Base-by-base conservation (phyloP, 2,329 filamentous ascomycete species). In the Cadophora sp. region DNA sequence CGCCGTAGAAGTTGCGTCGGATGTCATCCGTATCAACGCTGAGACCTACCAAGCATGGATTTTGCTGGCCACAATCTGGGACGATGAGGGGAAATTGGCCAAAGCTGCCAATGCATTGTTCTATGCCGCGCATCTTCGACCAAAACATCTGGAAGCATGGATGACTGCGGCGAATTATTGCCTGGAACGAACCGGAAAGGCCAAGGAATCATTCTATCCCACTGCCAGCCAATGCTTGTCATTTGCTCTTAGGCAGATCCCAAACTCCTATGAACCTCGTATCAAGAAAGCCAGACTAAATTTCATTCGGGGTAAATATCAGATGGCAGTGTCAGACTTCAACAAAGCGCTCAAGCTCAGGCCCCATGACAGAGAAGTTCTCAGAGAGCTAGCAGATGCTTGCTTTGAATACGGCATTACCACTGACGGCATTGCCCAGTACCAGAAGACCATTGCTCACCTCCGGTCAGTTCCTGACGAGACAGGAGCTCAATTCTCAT, bases 11-110 rank as follows among this genome's bases (percentile, higher is more conserved):
- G 81, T 86, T 26, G 85, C 88, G 9, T 83, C 85, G 50, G 88
- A 91, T 73, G 86, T 91, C 67, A 89, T 91, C 73, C 84, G 88
- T 62, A 89, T 91, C 76, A 91, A 91, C 70, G 87, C 87, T 24
- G 88, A 91, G 76, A 90, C 87, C 1, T 84, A 89, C 69, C 84
- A 87, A 72, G 89, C 89, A 27, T 91, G 89, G 89, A 86, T 83
- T 16, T 81, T 89, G 14, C 78, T 91, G 56, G 84, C 87, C 0
- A 85, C 87, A 3, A 86, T 91, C 64, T 87, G 88, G 73, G 81
- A 86, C 67, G 88, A 91, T 75, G 83, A 86, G 67, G 86, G 86
- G 1, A 83, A 89, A 58, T 79, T 81, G 27, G 82, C 86, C 68
- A 84, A 87, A 69, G 86, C 87, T 8, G 80, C 90, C 62, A 85